These are phyloP conservation scores for Sarocladium oryzae DNA, from an alignment of 2,329 filamentous ascomycete genomes.

Conservation along the genomic window DNA sequence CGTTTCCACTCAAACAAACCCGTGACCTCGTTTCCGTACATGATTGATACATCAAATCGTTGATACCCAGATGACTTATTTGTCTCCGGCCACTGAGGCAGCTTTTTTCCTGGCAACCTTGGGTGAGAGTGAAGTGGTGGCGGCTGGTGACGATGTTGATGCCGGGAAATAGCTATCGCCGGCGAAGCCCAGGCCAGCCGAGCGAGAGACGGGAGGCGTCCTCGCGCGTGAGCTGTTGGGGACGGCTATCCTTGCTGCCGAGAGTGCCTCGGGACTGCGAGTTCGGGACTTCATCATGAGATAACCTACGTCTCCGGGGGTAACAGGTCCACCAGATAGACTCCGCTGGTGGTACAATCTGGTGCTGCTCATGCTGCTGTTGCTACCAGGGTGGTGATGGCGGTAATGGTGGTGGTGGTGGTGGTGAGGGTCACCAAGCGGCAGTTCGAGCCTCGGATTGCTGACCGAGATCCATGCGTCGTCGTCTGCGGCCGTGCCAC, in stretches of 20 bases:
- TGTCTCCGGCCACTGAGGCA: conserved; percentile 8
- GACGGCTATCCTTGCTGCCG: conserved; percentile 17
- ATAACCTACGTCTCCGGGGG: conserved; percentile 33
- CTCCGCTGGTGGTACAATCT: conserved; percentile 36
- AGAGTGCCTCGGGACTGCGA: conserved; percentile 27
- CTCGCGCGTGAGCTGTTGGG: conserved; percentile 43
- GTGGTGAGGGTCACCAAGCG: not conserved
- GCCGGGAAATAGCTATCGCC: conserved; percentile 40
- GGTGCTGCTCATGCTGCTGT: conserved; percentile 24
- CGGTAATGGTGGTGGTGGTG: not conserved
- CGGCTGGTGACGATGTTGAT: too few relatives aligned
- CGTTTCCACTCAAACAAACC: not conserved
- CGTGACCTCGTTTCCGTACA: not conserved
- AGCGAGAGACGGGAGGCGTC: conserved; percentile 37
- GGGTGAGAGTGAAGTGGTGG: conserved; percentile 18
- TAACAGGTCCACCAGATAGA: conserved; percentile 31
- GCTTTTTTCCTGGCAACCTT: conserved; percentile 25
- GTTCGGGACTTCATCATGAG: conserved; percentile 38
- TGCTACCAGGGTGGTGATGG: not conserved
- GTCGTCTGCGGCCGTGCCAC: conserved; percentile 21
- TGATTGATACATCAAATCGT: too few relatives aligned
- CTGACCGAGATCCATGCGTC: conserved; percentile 47
- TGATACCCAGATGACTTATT: too few relatives aligned
- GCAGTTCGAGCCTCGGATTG: conserved; percentile 20
- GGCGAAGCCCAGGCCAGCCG: conserved; percentile 19